A percentile compares a stretch with the other conserved stretches of the same genome.
These are phyloP conservation scores for Globisporangium cederbergense DNA, from an alignment of 352 stramenopile genomes.

Conservation along the genomic window DNA sequence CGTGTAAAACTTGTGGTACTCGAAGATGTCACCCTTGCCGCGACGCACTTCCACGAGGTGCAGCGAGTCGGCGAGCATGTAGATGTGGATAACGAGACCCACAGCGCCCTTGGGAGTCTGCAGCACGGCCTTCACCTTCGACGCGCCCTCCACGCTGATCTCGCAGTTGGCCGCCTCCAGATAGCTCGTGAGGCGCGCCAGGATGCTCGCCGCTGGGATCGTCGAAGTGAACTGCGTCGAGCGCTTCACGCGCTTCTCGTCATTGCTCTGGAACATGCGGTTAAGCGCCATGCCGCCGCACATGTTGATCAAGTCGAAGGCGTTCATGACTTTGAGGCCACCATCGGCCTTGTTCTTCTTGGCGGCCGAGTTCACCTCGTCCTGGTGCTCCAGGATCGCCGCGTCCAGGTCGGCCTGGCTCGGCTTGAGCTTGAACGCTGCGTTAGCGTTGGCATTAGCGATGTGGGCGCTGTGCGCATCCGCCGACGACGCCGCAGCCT, in stretches of 20 bases:
- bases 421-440: slow-evolving; percentile 52
- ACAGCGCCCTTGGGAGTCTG: slow-evolving; percentile 87
- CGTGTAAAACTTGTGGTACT: slow-evolving; percentile 91
- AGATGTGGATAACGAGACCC: slow-evolving; percentile 88
- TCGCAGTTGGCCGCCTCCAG: slow-evolving; percentile 78
- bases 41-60: slow-evolving; percentile 87
- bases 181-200: slow-evolving; percentile 68
- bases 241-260: slow-evolving; percentile 84
- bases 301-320: slow-evolving; percentile 92
- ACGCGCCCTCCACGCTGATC: slow-evolving; percentile 72
- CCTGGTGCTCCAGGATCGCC: slow-evolving; percentile 77
- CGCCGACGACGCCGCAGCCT: neutral
- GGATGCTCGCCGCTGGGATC: slow-evolving; percentile 73
- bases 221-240: slow-evolving; percentile 87
- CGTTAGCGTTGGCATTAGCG: too few relatives aligned
- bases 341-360: slow-evolving; percentile 69
- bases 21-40: slow-evolving; percentile 89
- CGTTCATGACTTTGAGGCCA: slow-evolving; percentile 87
- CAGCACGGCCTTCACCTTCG: slow-evolving; percentile 83
- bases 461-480: neutral
- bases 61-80: slow-evolving; percentile 80
- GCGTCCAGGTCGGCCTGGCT: slow-evolving; percentile 82
- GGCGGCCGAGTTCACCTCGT: slow-evolving; percentile 52
- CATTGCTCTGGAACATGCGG: slow-evolving; percentile 86
- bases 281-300: slow-evolving; percentile 90